A percentile compares a stretch with the other conserved stretches of the same genome.
Conservation (phyloP, 129 eudicot species). For the Pseudognaphalium luteoalbum region DNA sequence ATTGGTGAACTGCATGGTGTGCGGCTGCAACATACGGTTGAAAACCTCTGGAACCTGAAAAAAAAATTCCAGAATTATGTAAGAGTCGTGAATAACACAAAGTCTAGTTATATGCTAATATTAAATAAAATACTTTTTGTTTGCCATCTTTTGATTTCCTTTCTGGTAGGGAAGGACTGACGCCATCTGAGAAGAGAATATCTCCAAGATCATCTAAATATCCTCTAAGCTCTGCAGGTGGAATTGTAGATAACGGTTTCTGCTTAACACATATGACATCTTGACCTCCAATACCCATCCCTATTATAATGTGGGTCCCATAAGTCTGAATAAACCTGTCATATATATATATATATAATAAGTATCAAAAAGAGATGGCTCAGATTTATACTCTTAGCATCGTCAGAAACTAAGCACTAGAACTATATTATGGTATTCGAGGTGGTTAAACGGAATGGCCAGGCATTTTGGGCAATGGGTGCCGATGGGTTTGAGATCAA, state of each 20-base stretch:
- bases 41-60: slow-evolving; percentile 29
- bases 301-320: slow-evolving; percentile 91
- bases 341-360: slow-evolving; percentile 19
- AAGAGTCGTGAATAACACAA: too few species aligned
- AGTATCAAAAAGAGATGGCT: slow-evolving; percentile 5
- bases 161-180: slow-evolving; percentile 57
- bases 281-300: slow-evolving; percentile 95
- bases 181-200: slow-evolving; percentile 71
- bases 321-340: slow-evolving; percentile 91
- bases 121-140: slow-evolving; percentile 47
- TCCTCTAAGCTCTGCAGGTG: slow-evolving; percentile 81
- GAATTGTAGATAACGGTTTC: slow-evolving; percentile 67
- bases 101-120: background rate
- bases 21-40: slow-evolving; percentile 34
- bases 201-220: slow-evolving; percentile 96
- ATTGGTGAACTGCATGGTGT: slow-evolving; percentile 33
- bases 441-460: background rate
- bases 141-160: slow-evolving; percentile 62
- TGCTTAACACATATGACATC: slow-evolving; percentile 87
- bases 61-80: background rate
- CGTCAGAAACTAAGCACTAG: background rate
- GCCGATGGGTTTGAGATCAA: background rate
- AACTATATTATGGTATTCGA: background rate
- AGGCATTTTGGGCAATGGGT: background rate
- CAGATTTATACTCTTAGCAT: background rate